Evolutionary conservation across 2,329 filamentous ascomycete species (phyloP), one percentile per base, ranked within the genome.

Genomic region (Cladosporium sp.): DNA sequence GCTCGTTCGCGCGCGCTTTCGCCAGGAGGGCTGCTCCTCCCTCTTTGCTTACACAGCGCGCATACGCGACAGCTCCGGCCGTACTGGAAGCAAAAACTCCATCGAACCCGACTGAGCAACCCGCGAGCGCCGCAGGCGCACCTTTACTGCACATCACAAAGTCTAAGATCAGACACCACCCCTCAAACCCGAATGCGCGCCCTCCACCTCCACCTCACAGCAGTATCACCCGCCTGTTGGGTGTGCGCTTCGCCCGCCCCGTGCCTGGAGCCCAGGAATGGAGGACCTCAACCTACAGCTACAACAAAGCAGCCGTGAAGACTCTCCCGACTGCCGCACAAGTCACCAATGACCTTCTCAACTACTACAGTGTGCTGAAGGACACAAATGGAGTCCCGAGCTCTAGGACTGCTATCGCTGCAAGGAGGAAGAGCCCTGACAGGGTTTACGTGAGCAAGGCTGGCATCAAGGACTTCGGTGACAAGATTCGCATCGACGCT

Each of bases 231-330:
- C 55, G 47, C 34, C 55, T 44, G 5, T 51, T 58, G n/a, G 56
- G 56, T 39, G 49, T 40, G 24, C 54, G 53, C 36, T 52, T 44
- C 56, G 20, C 49, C 44, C 56, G 42, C 56, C 55, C 59, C 40
- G 36, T 61, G 44, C 57, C 59, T 52, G 61, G 62, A 28, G 62
- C 61, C 17, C 63, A 63, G 53, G 63, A 66, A 64, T 66, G 64
- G 64, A 60, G 62, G 48, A 65, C 63, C 9, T 58, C 57, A 36
- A 61, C 58, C 47, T 65, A 66, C 57, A 57, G 60, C 56, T 66
- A 62, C 62, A 66, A 66, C 63, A 60, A 61, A 25, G 51, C 61
- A 15, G 47, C 60, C 28, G 22, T 52, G 32, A 62, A 63, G 44
- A 63, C 60, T n/a, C 58, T 64, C 3, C 64, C 64, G 9, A 57